These are phyloP conservation scores for Coniferiporia sulphurascens DNA, from an alignment of 1,284 basidiomycete genomes.

Conservation along the genomic window DNA sequence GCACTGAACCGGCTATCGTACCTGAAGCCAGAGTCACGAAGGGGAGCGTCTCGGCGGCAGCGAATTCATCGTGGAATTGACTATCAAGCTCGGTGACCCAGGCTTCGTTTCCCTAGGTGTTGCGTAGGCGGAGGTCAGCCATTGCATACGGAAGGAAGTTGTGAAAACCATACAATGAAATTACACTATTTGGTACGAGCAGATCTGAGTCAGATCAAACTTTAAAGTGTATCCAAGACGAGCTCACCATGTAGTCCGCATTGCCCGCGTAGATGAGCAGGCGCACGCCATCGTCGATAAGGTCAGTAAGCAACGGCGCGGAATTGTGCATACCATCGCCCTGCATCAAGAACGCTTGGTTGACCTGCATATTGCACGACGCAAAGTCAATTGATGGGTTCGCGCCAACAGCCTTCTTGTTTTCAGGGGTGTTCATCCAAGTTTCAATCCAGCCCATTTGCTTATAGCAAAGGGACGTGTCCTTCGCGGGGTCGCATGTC, in stretches of 20 bases:
- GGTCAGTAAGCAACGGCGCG: slow-evolving; percentile 64
- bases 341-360: slow-evolving; percentile 64
- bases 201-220: slow-evolving; percentile 43
- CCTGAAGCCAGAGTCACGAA: slow-evolving; percentile 49
- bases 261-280: slow-evolving; percentile 83
- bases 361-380: slow-evolving; percentile 58
- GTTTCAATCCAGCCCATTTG: slow-evolving; percentile 78
- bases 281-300: slow-evolving; percentile 72
- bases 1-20: slow-evolving; percentile 49
- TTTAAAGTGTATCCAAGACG: neutral
- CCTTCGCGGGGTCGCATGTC: slow-evolving; percentile 65
- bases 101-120: slow-evolving; percentile 59
- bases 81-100: slow-evolving; percentile 65
- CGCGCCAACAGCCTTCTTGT: slow-evolving; percentile 76
- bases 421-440: slow-evolving; percentile 68
- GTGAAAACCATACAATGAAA: slow-evolving; percentile 46
- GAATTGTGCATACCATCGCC: slow-evolving; percentile 80
- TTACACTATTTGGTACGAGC: slow-evolving; percentile 69
- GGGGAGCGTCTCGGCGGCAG: slow-evolving; percentile 43
- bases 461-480: slow-evolving; percentile 69
- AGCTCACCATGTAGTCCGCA: slow-evolving; percentile 40
- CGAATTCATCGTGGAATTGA: slow-evolving; percentile 60
- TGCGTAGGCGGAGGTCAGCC: neutral
- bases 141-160: slow-evolving; percentile 2
- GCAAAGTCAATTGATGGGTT: slow-evolving; percentile 52